Evolutionary conservation across 305 asterid genomes (phyloP), one percentile per base, ranked within the genome.

Genomic region (Fraxinus sp.): DNA sequence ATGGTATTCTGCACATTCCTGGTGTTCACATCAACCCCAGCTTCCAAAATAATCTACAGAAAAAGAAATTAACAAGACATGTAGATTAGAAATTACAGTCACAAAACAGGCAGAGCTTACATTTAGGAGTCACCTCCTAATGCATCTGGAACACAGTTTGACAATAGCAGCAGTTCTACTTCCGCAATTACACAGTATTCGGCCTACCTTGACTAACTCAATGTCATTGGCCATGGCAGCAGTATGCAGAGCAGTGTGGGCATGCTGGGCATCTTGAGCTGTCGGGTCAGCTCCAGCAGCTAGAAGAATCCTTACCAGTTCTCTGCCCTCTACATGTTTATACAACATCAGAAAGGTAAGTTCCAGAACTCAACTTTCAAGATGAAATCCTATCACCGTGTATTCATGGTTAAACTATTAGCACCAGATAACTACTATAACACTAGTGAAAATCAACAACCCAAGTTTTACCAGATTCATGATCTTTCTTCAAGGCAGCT

Each of bases 151-250:
- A 68, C 32, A 80, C 9, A 68, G 59, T 26, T 52, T 30, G 77
- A 73, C 59, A 20, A 62, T 36, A 62, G 70, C 55, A 78, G 71
- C 77, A 78, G 49, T 76, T 52, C 78, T 74, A 32, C 76, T 64
- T 64, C 35, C 71, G 79, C 75, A 77, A 68, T 30, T 46, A 71
- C 78, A 76, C 37, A 82, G 78, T 72, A 72, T 77, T 84, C 80
- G 76, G 82, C 93, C 74, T 92, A 96, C 99, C 98, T 86, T 92
- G 84, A 96, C 97, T 90, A 96, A 88, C 88, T 91, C 95, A 75
- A 91, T 90, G 86, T 96, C 98, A 84, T 94, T 91, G 86, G 92
- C 92, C 98, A 93, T 94, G 24, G 98, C 91, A 80, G 99, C 98
- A 84, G 97, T 90, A 80, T 96, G 98, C 90, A 96, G 89, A 87